Conservation (phyloP, 1,284 basidiomycete genomes). For the Apiotrichum montevideense region DNA sequence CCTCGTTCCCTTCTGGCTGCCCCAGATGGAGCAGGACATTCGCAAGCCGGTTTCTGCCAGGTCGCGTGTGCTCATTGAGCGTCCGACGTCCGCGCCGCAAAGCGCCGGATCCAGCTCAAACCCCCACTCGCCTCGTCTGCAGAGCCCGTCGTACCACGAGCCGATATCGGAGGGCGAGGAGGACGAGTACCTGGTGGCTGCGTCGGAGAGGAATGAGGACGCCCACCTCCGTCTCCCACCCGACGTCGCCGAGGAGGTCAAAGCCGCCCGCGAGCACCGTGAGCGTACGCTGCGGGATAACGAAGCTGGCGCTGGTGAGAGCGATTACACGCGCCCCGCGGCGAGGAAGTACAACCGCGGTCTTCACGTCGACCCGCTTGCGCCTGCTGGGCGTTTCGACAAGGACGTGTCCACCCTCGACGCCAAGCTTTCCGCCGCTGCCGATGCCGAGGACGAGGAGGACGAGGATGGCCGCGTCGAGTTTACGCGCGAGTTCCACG, state of each 20-base stretch:
- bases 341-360: slow-evolving; percentile 41
- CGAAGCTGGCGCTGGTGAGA: slow-evolving; percentile 11
- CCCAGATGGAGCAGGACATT: slow-evolving; percentile 83
- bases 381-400: slow-evolving; percentile 72
- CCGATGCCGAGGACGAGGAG: slow-evolving; percentile 38
- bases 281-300: slow-evolving; percentile 63
- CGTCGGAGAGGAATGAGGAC: slow-evolving; percentile 59
- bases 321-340: slow-evolving; percentile 14
- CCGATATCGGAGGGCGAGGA: slow-evolving; percentile 78
- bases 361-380: slow-evolving; percentile 75
- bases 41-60: slow-evolving; percentile 76
- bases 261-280: slow-evolving; percentile 73
- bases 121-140: slow-evolving; percentile 25
- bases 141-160: slow-evolving; percentile 60
- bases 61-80: slow-evolving; percentile 60
- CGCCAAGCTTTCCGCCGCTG: slow-evolving; percentile 53
- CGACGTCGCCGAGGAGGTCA: slow-evolving; percentile 66
- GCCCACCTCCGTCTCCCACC: slow-evolving; percentile 67
- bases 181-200: slow-evolving; percentile 62
- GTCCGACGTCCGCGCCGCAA: slow-evolving; percentile 52
- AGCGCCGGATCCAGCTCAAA: slow-evolving; percentile 46
- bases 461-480: slow-evolving; percentile 29
- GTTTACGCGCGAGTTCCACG: slow-evolving; percentile 68
- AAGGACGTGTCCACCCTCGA: slow-evolving; percentile 51
- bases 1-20: slow-evolving; percentile 96